Base-by-base conservation (phyloP, 2,329 filamentous ascomycete genomes). In the Byssochlamys sp. region DNA sequence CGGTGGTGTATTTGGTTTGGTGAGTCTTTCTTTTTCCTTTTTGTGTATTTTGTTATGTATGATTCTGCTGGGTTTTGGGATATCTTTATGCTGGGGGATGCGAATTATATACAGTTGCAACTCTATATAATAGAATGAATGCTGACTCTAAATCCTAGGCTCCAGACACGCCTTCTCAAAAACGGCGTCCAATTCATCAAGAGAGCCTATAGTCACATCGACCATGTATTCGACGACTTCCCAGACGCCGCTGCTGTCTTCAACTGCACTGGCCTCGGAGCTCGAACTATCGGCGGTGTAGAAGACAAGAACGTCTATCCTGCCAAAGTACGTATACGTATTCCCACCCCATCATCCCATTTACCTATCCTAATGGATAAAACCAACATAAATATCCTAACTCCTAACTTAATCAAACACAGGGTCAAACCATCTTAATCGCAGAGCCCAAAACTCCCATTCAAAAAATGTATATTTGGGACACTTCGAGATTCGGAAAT, bases 211-310 rank as follows among this genome's bases (percentile, higher is more conserved):
- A 26, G 33, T 19, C 54, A 55, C 25, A 55, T 55, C 50, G 54
- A 55, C 24, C 54, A 55, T 31, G 54, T 55, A 24, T 55, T 55
- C 26, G 39, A 51, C 2, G 54, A 55, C 54, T 55, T 55, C 31
- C 25, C 54, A 7, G 25, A 49, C 5, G 54, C 54, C 19, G 25
- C 31, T 4, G 54, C 39, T 26, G 27, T 55, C 19, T 55, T 55
- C 31, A 55, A 55, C 50, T 55, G 54, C 45, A 55, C 54, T 7
- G 54, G 26, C 1, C 50, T 55, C 33, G 54, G 54, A 24, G 54
- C 54, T 14, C 48, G 54, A 49, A 55, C 5, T n/a, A 45, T 55
- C 31, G 54, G 54, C 14, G 54, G 54, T 9, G 24, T 55, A 24
- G 54, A 55, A 14, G 54, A 55, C 27, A 51, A 48, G 25, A 51